These are phyloP conservation scores for Lathyrus aphaca DNA, from an alignment of 306 rosid species.

Conservation along the genomic window DNA sequence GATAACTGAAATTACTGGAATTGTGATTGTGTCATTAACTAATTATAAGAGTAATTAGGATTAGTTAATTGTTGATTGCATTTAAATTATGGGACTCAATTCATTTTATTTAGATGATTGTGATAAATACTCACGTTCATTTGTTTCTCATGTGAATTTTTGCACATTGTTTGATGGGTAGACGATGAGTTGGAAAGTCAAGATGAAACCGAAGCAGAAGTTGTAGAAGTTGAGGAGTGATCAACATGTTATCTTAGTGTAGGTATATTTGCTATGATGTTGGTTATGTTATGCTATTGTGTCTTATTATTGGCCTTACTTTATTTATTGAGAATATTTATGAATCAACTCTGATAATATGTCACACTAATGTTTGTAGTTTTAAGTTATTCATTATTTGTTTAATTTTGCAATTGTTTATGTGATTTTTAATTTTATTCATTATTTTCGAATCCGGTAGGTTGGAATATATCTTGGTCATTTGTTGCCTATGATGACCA, in stretches of 20 bases:
- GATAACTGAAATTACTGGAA: neutral
- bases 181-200: neutral
- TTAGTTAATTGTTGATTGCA: neutral
- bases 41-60: no score
- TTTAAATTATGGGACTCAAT: neutral
- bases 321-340: neutral
- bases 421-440: neutral
- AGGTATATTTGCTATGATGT: neutral
- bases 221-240: neutral
- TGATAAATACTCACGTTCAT: neutral
- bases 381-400: neutral
- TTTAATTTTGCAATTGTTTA: neutral
- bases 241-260: neutral
- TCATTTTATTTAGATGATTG: neutral
- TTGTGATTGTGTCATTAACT: neutral
- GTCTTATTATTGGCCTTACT: neutral
- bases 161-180: neutral
- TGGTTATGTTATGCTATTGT: neutral
- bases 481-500: constrained; percentile 3
- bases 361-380: neutral
- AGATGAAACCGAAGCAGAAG: neutral
- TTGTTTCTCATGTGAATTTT: neutral
- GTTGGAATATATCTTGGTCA: no score
- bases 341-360: neutral
- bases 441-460: no score